A percentile compares a stretch with the other conserved stretches of the same genome.
These are phyloP conservation scores for Elsinoe australis DNA, from an alignment of 2,329 filamentous ascomycete genomes.

Conservation along the genomic window DNA sequence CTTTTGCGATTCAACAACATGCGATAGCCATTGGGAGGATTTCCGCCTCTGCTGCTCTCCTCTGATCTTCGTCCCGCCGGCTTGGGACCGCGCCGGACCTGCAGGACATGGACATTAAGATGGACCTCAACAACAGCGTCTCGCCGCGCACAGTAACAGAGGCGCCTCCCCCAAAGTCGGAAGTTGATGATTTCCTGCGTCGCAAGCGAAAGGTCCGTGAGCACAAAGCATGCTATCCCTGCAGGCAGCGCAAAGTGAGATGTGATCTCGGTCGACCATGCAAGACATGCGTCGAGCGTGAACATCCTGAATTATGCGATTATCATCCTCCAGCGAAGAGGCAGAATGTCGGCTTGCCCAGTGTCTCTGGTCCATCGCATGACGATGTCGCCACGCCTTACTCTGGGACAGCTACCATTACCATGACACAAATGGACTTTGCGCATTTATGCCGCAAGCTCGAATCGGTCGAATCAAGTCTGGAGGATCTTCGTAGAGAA, in stretches of 20 bases:
- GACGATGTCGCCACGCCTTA: slow-evolving; percentile 20
- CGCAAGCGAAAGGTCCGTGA: slow-evolving; percentile 45
- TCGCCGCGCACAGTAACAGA: slow-evolving; percentile 17
- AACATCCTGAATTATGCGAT: slow-evolving; percentile 44
- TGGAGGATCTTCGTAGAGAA: slow-evolving; percentile 36
- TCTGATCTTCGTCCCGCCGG: slow-evolving; percentile 11
- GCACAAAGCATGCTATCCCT: slow-evolving; percentile 48
- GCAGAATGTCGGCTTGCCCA: slow-evolving; percentile 23
- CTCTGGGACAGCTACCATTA: slow-evolving; percentile 23
- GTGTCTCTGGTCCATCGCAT: background rate
- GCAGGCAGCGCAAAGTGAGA: slow-evolving; percentile 39
- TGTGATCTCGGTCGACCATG: slow-evolving; percentile 43
- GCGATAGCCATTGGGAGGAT: slow-evolving; percentile 4
- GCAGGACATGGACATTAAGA: slow-evolving; percentile 20
- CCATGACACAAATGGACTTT: slow-evolving; percentile 36
- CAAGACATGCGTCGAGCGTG: slow-evolving; percentile 44
- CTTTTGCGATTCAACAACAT: background rate
- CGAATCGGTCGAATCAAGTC: slow-evolving; percentile 40
- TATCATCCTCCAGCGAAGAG: slow-evolving; percentile 34
- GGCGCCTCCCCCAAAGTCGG: slow-evolving; percentile 32
- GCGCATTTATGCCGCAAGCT: slow-evolving; percentile 43
- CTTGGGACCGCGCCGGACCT: slow-evolving; percentile 3
- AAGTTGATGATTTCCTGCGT: slow-evolving; percentile 44
- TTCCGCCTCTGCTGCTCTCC: background rate
- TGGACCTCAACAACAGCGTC: slow-evolving; percentile 13